phyloP scores from a whole-genome alignment of 257 asterid species.

The Solanum paucissectum region DNA sequence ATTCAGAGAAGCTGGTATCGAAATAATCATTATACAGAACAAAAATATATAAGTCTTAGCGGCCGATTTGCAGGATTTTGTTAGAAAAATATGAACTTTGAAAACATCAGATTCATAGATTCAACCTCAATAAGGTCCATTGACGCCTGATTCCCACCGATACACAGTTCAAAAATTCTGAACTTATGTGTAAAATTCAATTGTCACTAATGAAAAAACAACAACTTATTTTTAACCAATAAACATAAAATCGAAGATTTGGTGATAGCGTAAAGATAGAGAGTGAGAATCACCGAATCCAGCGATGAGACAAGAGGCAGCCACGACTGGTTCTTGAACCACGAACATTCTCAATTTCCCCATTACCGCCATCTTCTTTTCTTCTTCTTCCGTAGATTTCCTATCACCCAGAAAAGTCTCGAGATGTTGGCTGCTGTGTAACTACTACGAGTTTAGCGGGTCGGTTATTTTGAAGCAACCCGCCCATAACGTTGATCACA shows the following conservation, averaged over 20 bases:
- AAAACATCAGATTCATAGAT: not conserved
- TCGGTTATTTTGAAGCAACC: not conserved
- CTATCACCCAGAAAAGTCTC: not conserved
- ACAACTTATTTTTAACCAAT: not conserved
- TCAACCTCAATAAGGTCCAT: not conserved
- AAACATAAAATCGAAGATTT: not conserved
- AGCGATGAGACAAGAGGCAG: slow-evolving; percentile 80
- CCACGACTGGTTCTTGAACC: slow-evolving; percentile 77
- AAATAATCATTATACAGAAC: not conserved
- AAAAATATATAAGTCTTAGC: not conserved
- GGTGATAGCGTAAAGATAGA: not conserved
- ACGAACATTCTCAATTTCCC: slow-evolving; percentile 64
- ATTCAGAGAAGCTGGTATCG: not conserved
- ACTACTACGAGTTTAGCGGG: not conserved
- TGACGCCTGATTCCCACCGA: not conserved
- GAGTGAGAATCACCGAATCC: slow-evolving; percentile 50
- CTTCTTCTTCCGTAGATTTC: not conserved
- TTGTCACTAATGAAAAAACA: not conserved
- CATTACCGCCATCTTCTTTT: slow-evolving; percentile 58
- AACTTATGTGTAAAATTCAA: not conserved
- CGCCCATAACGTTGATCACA: not conserved
- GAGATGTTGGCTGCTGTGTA: not conserved
- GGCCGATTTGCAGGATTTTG: not conserved
- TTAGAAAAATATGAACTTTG: not conserved
- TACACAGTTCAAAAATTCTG: not conserved